Percentiles rank a stretch among this genome's conserved stretches.
These are phyloP conservation scores for Yamagishiella unicocca DNA, from an alignment of 139 green algal species.

Conservation along the genomic window DNA sequence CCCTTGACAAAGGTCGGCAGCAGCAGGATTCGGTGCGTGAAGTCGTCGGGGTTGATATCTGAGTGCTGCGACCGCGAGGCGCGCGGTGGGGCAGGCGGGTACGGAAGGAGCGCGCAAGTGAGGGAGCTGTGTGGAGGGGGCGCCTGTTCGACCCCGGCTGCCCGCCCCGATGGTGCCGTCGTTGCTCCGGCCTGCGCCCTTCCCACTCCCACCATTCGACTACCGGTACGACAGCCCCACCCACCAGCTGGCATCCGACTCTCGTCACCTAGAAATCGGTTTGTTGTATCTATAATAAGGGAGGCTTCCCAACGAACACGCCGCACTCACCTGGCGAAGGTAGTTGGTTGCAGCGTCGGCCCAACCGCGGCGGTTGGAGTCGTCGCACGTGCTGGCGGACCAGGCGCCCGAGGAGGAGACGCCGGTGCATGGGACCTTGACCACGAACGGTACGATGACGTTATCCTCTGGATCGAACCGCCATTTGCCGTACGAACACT, in stretches of 20 bases:
- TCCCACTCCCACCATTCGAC: too few species aligned
- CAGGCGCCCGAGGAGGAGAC: neutral
- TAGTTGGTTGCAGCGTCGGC: neutral
- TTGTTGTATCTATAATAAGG: too few species aligned
- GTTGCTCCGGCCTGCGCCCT: too few species aligned
- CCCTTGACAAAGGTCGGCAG: neutral
- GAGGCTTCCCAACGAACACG: too few species aligned
- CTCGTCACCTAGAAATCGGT: too few species aligned
- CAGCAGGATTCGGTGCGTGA: neutral
- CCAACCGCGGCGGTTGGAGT: neutral
- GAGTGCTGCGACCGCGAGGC: neutral
- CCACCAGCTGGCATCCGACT: too few species aligned
- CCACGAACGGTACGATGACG: neutral
- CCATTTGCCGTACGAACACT: conserved; percentile 18
- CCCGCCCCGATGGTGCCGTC: too few species aligned
- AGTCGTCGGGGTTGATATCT: neutral
- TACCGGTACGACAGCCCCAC: too few species aligned
- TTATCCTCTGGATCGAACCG: neutral
- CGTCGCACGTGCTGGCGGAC: neutral
- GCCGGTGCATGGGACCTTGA: neutral
- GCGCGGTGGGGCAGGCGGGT: too few species aligned
- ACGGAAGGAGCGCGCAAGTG: too few species aligned
- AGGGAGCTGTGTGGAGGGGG: too few species aligned
- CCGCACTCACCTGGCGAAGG: neutral
- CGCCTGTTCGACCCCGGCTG: too few species aligned